phyloP scores from a whole-genome alignment of 495 filamentous ascomycete species.

The Halenospora varia region DNA sequence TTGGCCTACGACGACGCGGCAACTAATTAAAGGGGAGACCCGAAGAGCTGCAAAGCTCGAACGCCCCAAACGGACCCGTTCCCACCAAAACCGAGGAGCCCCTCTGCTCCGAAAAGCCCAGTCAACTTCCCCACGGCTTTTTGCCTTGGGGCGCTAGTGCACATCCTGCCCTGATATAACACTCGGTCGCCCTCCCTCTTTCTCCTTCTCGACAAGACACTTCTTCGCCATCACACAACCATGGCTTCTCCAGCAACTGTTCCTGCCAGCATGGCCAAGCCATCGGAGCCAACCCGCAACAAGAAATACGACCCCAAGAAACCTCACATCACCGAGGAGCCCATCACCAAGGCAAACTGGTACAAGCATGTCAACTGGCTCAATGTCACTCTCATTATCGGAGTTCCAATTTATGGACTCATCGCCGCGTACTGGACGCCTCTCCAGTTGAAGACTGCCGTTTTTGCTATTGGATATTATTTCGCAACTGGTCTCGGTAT shows the following conservation, averaged over 20 bases:
- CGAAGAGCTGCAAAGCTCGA: background rate
- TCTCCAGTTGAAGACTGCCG: slow-evolving; percentile 66
- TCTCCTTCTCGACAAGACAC: background rate
- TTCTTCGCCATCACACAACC: slow-evolving; percentile 16
- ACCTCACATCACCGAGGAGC: slow-evolving; percentile 50
- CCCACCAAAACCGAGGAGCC: background rate
- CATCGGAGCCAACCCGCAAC: slow-evolving; percentile 17
- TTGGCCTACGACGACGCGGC: background rate
- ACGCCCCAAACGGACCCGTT: background rate
- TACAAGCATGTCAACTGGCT: slow-evolving; percentile 97
- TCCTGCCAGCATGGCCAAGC: slow-evolving; percentile 22
- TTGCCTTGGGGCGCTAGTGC: background rate
- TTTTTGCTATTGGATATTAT: slow-evolving; percentile 86
- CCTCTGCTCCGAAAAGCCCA: background rate
- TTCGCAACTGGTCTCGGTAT: slow-evolving; percentile 89
- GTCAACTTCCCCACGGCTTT: background rate
- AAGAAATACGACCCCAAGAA: slow-evolving; percentile 46
- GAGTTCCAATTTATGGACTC: slow-evolving; percentile 73
- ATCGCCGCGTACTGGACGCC: slow-evolving; percentile 80
- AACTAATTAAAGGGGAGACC: background rate
- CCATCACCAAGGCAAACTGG: slow-evolving; percentile 85
- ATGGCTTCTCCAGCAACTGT: slow-evolving; percentile 21
- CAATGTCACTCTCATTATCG: slow-evolving; percentile 81
- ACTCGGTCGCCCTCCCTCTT: slow-evolving; percentile 5
- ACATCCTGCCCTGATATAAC: background rate